phyloP scores from a whole-genome alignment of 1,284 basidiomycete genomes.

The Ceratobasidium sp. region DNA sequence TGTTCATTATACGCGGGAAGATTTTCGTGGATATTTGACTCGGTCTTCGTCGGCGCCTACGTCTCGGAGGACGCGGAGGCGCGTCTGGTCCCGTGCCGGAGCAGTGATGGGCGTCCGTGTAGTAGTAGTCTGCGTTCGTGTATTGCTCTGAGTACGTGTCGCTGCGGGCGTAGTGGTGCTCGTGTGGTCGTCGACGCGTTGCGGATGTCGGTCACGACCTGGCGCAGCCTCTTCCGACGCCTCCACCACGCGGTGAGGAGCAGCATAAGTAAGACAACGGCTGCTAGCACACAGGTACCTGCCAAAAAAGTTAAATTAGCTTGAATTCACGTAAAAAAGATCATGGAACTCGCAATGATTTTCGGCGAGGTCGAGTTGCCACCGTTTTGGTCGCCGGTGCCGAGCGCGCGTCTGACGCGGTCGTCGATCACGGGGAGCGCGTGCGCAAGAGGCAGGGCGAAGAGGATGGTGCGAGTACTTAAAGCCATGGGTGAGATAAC shows the following conservation, averaged over 20 bases:
- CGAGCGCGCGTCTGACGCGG: background rate
- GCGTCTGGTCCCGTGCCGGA: slow-evolving; percentile 13
- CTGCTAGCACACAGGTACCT: slow-evolving; percentile 20
- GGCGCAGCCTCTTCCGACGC: slow-evolving; percentile 12
- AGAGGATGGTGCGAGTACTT: background rate
- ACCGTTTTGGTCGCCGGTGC: background rate
- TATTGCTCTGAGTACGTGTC: background rate
- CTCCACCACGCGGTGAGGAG: slow-evolving; percentile 16
- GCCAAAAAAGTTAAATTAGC: slow-evolving; percentile 3
- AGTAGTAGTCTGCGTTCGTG: background rate
- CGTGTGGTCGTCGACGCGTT: background rate
- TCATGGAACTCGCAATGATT: slow-evolving; percentile 8
- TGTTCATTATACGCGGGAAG: slow-evolving; percentile 79
- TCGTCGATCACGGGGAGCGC: background rate
- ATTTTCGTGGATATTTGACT: slow-evolving; percentile 74
- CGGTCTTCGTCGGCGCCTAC: slow-evolving; percentile 61
- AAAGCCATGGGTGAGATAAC: background rate
- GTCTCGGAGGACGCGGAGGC: slow-evolving; percentile 32
- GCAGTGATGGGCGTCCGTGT: background rate
- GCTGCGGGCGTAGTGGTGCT: background rate
- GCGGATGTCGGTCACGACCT: slow-evolving; percentile 9
- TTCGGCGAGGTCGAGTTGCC: background rate
- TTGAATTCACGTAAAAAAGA: background rate
- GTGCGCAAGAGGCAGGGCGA: background rate
- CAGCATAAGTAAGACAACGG: slow-evolving; percentile 4